phyloP scores from a whole-genome alignment of 306 rosid species.

The Biancaea sappan region DNA sequence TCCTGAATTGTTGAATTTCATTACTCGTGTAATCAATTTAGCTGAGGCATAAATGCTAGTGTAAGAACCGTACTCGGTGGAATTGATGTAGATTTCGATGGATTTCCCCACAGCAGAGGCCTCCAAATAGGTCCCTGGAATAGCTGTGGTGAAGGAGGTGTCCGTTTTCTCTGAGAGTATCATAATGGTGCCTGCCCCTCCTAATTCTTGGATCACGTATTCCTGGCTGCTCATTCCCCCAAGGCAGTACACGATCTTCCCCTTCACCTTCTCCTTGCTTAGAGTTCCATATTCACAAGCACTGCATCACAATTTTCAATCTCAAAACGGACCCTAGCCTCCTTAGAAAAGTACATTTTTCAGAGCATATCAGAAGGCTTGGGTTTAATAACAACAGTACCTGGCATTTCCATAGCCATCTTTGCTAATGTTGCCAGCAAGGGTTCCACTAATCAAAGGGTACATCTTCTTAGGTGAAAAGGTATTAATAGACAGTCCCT shows the following conservation, averaged over 20 bases:
- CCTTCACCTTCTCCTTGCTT: conserved; percentile 56
- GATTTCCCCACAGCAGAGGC: conserved; percentile 35
- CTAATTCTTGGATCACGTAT: conserved; percentile 43
- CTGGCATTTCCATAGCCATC: conserved; percentile 51
- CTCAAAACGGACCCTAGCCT: conserved; percentile 10
- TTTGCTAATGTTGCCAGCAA: conserved; percentile 44
- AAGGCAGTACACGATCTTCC: conserved; percentile 68
- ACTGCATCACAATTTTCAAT: conserved; percentile 40
- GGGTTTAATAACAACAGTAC: conserved; percentile 32
- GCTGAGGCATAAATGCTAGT: neutral
- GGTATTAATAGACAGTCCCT: conserved; percentile 81
- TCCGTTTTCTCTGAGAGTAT: conserved; percentile 39
- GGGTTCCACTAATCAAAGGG: conserved; percentile 65
- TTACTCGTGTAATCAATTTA: neutral
- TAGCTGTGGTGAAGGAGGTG: conserved; percentile 41
- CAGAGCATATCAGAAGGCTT: neutral
- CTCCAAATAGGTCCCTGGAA: conserved; percentile 53
- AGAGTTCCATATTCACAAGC: conserved; percentile 68
- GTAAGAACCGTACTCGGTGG: conserved; percentile 59
- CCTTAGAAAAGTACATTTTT: neutral
- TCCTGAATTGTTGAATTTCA: conserved; percentile 40
- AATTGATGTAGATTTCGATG: conserved; percentile 65
- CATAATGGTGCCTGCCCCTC: conserved; percentile 66
- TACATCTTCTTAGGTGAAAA: conserved; percentile 64
- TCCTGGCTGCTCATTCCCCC: conserved; percentile 47